phyloP scores from a whole-genome alignment of 2,329 filamentous ascomycete genomes.

The Microsporum ferrugineum region DNA sequence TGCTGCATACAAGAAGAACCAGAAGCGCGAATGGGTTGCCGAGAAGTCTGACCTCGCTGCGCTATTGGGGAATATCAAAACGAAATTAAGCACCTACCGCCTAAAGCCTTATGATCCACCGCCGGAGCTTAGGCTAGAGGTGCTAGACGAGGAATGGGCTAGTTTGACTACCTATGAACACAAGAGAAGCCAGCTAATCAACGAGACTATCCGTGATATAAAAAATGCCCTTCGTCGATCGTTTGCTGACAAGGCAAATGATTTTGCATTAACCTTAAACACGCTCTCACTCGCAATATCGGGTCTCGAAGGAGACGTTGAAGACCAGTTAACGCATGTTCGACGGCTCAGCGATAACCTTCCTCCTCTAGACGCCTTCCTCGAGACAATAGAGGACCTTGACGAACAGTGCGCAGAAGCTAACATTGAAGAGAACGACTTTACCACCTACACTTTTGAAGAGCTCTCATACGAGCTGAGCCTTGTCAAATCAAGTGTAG shows the following conservation, averaged over 20 bases:
- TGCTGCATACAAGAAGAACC: constrained; percentile 75
- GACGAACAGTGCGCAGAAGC: constrained; percentile 87
- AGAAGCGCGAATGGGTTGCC: constrained; percentile 91
- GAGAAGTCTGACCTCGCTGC: constrained; percentile 95
- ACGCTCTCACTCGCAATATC: constrained; percentile 91
- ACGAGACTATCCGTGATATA: constrained; percentile 97
- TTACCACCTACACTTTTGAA: constrained; percentile 98
- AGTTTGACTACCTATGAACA: constrained; percentile 73
- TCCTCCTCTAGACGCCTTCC: constrained; percentile 77
- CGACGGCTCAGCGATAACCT: constrained; percentile 74
- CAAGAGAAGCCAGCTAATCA: constrained; percentile 81
- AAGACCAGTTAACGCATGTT: constrained; percentile 85
- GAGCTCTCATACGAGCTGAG: constrained; percentile 89
- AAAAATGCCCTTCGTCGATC: constrained; percentile 86
- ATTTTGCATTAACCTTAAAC: constrained; percentile 89
- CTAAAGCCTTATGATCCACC: constrained; percentile 86
- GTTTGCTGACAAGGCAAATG: constrained; percentile 96
- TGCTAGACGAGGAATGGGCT: constrained; percentile 72
- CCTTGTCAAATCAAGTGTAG: constrained; percentile 79
- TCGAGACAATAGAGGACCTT: constrained; percentile 73
- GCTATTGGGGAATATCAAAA: constrained; percentile 94
- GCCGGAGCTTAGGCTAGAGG: constrained; percentile 66
- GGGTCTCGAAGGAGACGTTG: constrained; percentile 90
- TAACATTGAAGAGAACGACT: constrained; percentile 98
- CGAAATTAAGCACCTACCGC: constrained; percentile 90